Percentiles rank a stretch among this genome's conserved stretches.
Conservation (phyloP, 768 basidiomycete species). For the Gyrodon lividus region DNA sequence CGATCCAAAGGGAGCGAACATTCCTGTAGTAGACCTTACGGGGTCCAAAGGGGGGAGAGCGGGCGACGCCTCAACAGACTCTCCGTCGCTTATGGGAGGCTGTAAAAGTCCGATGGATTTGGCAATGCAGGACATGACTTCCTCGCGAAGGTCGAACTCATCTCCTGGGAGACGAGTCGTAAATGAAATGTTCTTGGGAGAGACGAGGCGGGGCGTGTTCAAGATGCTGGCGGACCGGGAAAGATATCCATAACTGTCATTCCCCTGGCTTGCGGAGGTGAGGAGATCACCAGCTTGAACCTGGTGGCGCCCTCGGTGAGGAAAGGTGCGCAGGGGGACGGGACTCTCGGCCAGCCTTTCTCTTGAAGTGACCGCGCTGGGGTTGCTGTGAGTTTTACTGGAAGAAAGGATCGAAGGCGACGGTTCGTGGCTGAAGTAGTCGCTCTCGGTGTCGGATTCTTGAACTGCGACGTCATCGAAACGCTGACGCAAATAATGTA, state of each 20-base stretch:
- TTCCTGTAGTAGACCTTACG: constrained; percentile 33
- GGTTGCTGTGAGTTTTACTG: constrained; percentile 16
- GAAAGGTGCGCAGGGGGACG: constrained; percentile 21
- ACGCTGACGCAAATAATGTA: constrained; percentile 86
- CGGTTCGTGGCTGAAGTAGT: constrained; percentile 48
- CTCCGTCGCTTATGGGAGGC: constrained; percentile 70
- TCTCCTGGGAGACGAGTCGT: constrained; percentile 41
- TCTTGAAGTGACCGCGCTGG: constrained; percentile 18
- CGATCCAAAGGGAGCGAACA: constrained; percentile 66
- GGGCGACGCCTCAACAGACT: constrained; percentile 68
- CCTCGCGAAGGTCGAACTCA: constrained; percentile 93
- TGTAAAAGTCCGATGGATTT: constrained; percentile 95
- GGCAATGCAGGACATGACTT: constrained; percentile 96
- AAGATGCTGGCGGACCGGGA: constrained; percentile 49
- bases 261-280: constrained; percentile 50
- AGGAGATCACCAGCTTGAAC: constrained; percentile 80
- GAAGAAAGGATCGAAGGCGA: constrained; percentile 20
- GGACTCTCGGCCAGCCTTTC: constrained; percentile 28
- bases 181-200: constrained; percentile 26
- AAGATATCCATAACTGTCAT: constrained; percentile 45
- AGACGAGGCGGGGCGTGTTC: constrained; percentile 46
- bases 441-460: constrained; percentile 49
- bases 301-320: constrained; percentile 41
- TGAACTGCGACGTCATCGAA: constrained; percentile 62
- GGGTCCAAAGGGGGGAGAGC: constrained; percentile 49